Base-by-base conservation (phyloP, 179 eudicot genomes). In the Drosera spatulata region DNA sequence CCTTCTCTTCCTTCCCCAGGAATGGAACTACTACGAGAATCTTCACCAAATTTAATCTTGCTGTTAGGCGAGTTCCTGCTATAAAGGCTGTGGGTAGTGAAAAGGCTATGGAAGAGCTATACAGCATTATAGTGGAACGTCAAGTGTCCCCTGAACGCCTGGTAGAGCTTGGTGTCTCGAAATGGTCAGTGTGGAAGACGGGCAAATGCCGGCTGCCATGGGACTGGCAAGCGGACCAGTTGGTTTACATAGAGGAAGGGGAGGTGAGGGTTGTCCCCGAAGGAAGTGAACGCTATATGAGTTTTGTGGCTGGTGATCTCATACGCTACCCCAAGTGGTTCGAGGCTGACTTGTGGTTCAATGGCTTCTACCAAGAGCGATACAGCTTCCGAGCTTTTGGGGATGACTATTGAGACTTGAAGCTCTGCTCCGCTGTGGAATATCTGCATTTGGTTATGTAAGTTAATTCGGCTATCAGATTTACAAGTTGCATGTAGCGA, bases 151-250 rank as follows among this genome's bases (percentile, higher is more conserved):
- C 77, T 1, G 79, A 84, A 42, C 73, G 97, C 50, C 66, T 89
- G 47, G 74, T 66, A 12, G 93, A 86, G 80, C 87, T 93, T 13
- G 88, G 88, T 40, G 84, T 86, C 41, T 74, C 83, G 0, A 69
- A 56, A 60, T 93, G 99, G 99, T 89, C 99, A 10, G 61, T 69
- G 9, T 93, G 99, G 99, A 89, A 93, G 65, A 89, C 99, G 0
- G 95, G 95, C 45, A 93, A 86, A 66, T 89, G 99, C 73, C 76
- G 73, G 70, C 69, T 93, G 65, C 93, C 99, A 0, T 93, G 99
- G 99, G 93, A 93, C 59, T 93, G 99, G 99, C 97, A 93, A 40
- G 94, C 86, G 0, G 99, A 93, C 70, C 99, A 93, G 78, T 62
- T 86, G 39, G 95, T 93, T 38, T 93, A 89, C 70, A 75, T 93